Percentiles rank a stretch among this genome's conserved stretches.
These are phyloP conservation scores for Xerocomus potaroensis DNA, from an alignment of 768 basidiomycete genomes.

Conservation along the genomic window DNA sequence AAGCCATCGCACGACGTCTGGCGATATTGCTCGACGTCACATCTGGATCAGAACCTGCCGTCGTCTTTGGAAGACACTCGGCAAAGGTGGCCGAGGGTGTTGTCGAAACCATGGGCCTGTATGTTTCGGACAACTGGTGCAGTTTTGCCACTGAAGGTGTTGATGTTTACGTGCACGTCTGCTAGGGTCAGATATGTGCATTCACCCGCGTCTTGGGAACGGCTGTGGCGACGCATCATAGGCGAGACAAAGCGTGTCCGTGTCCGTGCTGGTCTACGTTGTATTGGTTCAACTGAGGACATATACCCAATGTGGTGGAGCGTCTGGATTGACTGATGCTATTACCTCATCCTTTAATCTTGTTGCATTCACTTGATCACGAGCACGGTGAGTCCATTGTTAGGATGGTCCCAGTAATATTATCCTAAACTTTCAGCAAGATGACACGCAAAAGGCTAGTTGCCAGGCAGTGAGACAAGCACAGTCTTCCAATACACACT, in stretches of 20 bases:
- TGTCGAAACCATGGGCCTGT: constrained; percentile 20
- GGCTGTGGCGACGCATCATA: constrained; percentile 28
- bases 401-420: too few relatives aligned
- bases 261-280: neutral
- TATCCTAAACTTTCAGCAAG: too few relatives aligned
- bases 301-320: neutral
- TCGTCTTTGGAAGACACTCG: constrained; percentile 34
- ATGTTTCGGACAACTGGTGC: neutral
- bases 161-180: constrained; percentile 14
- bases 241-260: neutral
- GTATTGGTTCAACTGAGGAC: neutral
- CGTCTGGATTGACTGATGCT: neutral
- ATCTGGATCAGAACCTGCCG: constrained; percentile 19
- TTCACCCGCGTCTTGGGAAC: constrained; percentile 28
- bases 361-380: neutral
- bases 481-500: too few relatives aligned
- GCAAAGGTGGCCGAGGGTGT: constrained; percentile 22
- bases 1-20: constrained; percentile 29
- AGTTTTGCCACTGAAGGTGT: neutral
- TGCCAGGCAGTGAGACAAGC: too few relatives aligned
- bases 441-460: too few relatives aligned
- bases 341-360: neutral
- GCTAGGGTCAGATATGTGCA: constrained; percentile 22
- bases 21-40: constrained; percentile 19
- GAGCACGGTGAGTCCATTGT: too few relatives aligned